Percentiles rank a stretch among this genome's conserved stretches.
Conservation (phyloP, 176 grass and related monocot species). For the Hyparrhenia diplandra region DNA sequence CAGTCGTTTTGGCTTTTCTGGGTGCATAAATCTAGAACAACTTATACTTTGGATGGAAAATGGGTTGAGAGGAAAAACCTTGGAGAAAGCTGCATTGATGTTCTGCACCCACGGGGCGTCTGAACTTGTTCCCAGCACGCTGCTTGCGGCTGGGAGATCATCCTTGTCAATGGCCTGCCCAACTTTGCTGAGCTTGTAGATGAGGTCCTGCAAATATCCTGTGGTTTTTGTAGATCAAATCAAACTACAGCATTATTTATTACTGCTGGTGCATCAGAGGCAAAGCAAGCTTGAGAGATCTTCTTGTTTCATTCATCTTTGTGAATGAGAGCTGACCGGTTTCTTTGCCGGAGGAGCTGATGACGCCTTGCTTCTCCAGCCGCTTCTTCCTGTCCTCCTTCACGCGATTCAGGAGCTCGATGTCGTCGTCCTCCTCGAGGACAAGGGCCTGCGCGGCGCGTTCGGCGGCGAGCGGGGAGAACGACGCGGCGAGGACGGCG, state of each 20-base stretch:
- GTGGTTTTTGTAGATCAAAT: conserved; percentile 28
- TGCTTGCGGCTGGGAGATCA: conserved; percentile 61
- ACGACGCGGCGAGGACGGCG: conserved; percentile 24
- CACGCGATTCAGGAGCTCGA: conserved; percentile 81
- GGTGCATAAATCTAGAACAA: too few relatives aligned
- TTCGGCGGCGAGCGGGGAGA: conserved; percentile 5
- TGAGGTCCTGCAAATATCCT: conserved; percentile 87
- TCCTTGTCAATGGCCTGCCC: conserved; percentile 89
- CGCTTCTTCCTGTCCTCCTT: conserved; percentile 86
- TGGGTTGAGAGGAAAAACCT: conserved; percentile 37
- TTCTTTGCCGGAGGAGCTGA: conserved; percentile 54
- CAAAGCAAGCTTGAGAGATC: not conserved
- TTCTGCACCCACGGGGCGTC: conserved; percentile 66
- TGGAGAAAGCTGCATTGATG: conserved; percentile 76
- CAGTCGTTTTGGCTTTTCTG: too few relatives aligned
- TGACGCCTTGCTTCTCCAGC: conserved; percentile 75
- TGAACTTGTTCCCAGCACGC: conserved; percentile 46
- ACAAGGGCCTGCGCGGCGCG: conserved; percentile 42
- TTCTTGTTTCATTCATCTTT: not conserved
- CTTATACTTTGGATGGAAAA: not conserved
- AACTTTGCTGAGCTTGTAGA: conserved; percentile 97
- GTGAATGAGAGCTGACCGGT: conserved; percentile 40
- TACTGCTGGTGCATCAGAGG: not conserved
- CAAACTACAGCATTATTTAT: conserved; percentile 2
- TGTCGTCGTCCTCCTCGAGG: conserved; percentile 79